These are phyloP conservation scores for Nelumbo lutea DNA, from an alignment of 164 flowering plant genomes.

Conservation along the genomic window DNA sequence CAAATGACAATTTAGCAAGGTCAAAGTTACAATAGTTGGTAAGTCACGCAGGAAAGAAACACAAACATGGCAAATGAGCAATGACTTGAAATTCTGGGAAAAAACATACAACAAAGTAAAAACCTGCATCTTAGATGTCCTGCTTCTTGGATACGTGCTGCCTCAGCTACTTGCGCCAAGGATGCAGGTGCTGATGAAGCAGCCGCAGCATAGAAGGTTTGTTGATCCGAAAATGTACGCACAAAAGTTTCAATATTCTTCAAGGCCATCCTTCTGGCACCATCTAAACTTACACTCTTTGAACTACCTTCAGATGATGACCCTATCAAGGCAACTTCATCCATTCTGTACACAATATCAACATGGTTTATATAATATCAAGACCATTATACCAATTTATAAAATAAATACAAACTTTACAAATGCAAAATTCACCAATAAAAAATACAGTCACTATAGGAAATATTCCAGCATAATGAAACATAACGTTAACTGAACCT, in stretches of 20 bases:
- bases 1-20: too few species aligned
- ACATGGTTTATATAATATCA: neutral
- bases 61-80: neutral
- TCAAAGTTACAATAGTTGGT: too few species aligned
- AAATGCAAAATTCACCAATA: too few species aligned
- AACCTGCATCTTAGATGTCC: constrained; percentile 99
- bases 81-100: neutral
- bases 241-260: constrained; percentile 83
- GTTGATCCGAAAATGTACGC: constrained; percentile 63
- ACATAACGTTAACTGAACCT: too few species aligned
- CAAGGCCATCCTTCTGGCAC: constrained; percentile 77
- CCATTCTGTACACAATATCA: constrained; percentile 58
- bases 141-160: constrained; percentile 88
- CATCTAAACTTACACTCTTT: constrained; percentile 70
- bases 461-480: too few species aligned
- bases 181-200: constrained; percentile 79
- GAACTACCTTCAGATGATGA: constrained; percentile 58
- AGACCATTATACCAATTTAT: constrained; percentile 1
- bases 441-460: too few species aligned
- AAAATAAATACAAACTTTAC: neutral
- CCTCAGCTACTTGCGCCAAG: constrained; percentile 69
- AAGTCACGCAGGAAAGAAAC: neutral
- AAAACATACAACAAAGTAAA: neutral
- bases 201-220: constrained; percentile 73
- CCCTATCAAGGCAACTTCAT: constrained; percentile 59